Conservation (phyloP, 2,329 filamentous ascomycete genomes). For the Ophiostoma piceae region DNA sequence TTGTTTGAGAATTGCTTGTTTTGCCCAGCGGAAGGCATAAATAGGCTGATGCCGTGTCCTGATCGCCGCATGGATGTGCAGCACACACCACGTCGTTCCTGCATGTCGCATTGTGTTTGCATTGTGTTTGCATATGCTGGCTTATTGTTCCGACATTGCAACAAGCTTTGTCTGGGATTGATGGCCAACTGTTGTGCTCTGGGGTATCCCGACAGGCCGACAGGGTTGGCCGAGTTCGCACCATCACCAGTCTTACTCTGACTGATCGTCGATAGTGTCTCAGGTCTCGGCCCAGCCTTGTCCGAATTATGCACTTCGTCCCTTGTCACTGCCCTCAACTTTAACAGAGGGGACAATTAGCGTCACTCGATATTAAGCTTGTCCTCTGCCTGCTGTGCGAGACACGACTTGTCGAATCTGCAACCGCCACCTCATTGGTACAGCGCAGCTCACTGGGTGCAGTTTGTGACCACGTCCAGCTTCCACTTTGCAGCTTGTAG, state of each 20-base stretch:
- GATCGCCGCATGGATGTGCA: conserved; percentile 1
- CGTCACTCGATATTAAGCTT: background rate
- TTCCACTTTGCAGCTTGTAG: background rate
- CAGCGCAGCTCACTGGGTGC: background rate
- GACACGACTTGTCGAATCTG: background rate
- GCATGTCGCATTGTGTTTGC: background rate
- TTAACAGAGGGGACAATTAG: too few species aligned
- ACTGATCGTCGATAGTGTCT: background rate
- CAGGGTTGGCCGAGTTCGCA: background rate
- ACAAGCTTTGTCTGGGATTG: conserved; percentile 9
- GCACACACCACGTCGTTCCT: background rate
- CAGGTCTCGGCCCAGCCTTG: background rate
- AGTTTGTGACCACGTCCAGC: background rate
- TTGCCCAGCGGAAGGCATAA: background rate
- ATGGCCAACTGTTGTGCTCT: background rate
- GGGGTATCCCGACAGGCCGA: background rate
- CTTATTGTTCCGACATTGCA: background rate
- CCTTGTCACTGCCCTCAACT: background rate
- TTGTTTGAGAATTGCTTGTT: conserved; percentile 1
- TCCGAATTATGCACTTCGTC: background rate
- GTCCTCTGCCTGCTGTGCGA: background rate
- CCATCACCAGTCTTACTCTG: background rate
- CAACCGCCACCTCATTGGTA: background rate
- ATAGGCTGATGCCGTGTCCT: background rate
- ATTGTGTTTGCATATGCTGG: background rate